Evolutionary conservation across 2,329 filamentous ascomycete species (phyloP).

Genomic region (Metarhizium guizhouense): DNA sequence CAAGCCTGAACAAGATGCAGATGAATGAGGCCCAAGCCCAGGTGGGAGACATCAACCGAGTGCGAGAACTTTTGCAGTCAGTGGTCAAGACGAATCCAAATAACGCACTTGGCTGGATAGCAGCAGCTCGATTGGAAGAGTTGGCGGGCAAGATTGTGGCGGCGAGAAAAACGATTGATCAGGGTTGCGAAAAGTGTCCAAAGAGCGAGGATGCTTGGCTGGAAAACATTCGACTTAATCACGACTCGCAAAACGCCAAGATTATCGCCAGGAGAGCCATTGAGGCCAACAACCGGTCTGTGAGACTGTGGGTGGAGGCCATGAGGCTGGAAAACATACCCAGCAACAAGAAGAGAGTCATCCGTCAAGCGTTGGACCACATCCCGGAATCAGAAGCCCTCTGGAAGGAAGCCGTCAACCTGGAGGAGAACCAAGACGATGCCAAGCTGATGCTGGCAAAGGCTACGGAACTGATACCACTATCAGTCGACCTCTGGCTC

Average conservation of each 20-base stretch:
- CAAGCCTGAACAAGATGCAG: constrained; percentile 76
- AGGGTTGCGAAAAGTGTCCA: constrained; percentile 83
- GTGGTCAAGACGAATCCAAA: constrained; percentile 96
- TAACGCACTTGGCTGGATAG: constrained; percentile 93
- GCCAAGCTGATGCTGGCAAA: constrained; percentile 85
- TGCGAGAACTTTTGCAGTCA: constrained; percentile 84
- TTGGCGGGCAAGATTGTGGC: constrained; percentile 85
- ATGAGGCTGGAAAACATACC: constrained; percentile 83
- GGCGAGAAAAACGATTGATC: constrained; percentile 77
- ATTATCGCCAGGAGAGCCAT: constrained; percentile 92
- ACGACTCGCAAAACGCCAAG: constrained; percentile 82
- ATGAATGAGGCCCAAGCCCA: constrained; percentile 71
- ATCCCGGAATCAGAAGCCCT: constrained; percentile 89
- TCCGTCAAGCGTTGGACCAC: constrained; percentile 83
- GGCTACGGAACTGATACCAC: constrained; percentile 87
- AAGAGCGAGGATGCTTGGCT: constrained; percentile 95
- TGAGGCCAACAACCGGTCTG: constrained; percentile 80
- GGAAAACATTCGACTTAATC: constrained; percentile 85
- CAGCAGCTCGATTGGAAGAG: constrained; percentile 85
- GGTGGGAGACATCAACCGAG: constrained; percentile 91
- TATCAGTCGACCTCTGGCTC: constrained; percentile 92
- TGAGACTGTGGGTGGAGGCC: constrained; percentile 87
- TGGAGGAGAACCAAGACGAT: constrained; percentile 84
- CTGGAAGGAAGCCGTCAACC: constrained; percentile 97
- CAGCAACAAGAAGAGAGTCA: constrained; percentile 83